Conservation (phyloP, 2,329 filamentous ascomycete species). For the Sporothrix humicola region DNA sequence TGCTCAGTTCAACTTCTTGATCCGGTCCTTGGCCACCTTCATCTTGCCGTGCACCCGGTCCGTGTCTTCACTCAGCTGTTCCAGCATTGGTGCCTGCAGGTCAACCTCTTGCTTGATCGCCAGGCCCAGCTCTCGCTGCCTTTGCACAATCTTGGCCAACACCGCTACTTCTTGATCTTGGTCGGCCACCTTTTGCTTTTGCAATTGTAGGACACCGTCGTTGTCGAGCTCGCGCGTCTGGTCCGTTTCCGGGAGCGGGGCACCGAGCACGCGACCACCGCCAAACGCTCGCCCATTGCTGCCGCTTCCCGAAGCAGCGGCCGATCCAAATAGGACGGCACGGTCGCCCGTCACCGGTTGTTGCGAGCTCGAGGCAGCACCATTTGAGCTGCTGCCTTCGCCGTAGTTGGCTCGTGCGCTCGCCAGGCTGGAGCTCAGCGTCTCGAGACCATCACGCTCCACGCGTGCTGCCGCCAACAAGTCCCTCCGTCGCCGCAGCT, state of each 20-base stretch:
- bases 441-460: constrained; percentile 77
- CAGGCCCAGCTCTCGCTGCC: constrained; percentile 78
- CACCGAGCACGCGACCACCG: constrained; percentile 72
- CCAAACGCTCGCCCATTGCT: constrained; percentile 43
- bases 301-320: constrained; percentile 33
- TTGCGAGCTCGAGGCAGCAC: constrained; percentile 40
- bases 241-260: constrained; percentile 74
- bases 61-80: constrained; percentile 68
- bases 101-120: constrained; percentile 76
- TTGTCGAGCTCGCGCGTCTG: constrained; percentile 80
- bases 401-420: constrained; percentile 54
- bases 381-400: constrained; percentile 51
- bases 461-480: constrained; percentile 71
- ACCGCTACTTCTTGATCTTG: constrained; percentile 76
- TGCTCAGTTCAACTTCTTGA: constrained; percentile 62
- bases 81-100: constrained; percentile 72
- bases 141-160: constrained; percentile 69
- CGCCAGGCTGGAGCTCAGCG: constrained; percentile 65
- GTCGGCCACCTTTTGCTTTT: constrained; percentile 73
- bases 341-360: constrained; percentile 55
- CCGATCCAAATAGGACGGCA: constrained; percentile 54
- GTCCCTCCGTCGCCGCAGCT: constrained; percentile 73
- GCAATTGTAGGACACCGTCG: constrained; percentile 72
- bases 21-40: constrained; percentile 73
- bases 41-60: constrained; percentile 72